Base-by-base conservation (phyloP, 495 filamentous ascomycete genomes). In the Symbiotaphrina buchneri region DNA sequence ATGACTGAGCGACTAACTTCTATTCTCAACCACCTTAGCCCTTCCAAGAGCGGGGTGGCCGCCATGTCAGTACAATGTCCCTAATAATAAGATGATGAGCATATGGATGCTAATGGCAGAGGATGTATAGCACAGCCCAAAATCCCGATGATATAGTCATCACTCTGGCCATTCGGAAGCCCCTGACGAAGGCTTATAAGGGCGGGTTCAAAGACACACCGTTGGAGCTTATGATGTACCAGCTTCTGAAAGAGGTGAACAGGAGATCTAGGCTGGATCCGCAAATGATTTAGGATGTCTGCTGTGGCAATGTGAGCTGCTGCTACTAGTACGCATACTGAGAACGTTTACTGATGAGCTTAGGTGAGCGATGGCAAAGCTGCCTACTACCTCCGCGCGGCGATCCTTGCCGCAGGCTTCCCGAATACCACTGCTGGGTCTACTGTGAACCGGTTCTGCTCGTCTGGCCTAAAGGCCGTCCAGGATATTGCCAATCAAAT, bases 111-210 rank as follows among this genome's bases (percentile, higher is more conserved):
- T 36, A 20, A 10, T 28, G 24, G 8, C 8, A 25, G 22, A 25
- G 7, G 18, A 25, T 10, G 7, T 31, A 30, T 42, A 94, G 84
- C 51, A 87, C 79, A 14, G 72, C 78, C 35, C 85, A 94, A 60
- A 90, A 85, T 49, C 69, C 84, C 36, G 87, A 97, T 52, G 87
- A 97, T 63, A 63, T 94, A 11, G 87, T 97, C 39, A 87, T 97
- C 41, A 90, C 80, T 10, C 60, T 78, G 27, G 75, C 76, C 5
- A 53, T 82, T 40, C 71, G 80, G 19, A 84, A 80, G 5, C 75
- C 80, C 0, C 58, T 90, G 33, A 60, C 74, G 38, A 87, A 87
- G 55, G 74, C 61, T 16, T 47, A 49, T 40, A 81, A 81, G 58
- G 87, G 87, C 34, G 79, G 85, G 4, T 73, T 97, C 58, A 94